phyloP scores from a whole-genome alignment of 139 green algal species.

The Chlorokybus atmophyticus region DNA sequence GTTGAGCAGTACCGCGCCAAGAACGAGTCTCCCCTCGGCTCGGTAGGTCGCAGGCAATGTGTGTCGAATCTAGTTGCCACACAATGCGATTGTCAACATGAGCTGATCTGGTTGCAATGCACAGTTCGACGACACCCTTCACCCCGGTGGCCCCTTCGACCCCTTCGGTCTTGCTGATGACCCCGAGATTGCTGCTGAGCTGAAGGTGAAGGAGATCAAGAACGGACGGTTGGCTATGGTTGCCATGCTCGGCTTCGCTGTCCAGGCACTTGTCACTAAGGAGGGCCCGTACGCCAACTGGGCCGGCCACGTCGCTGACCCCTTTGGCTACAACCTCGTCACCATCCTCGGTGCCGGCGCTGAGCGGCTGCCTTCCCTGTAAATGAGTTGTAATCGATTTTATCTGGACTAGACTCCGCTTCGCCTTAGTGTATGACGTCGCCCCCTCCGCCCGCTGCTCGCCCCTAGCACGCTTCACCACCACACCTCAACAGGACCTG shows the following conservation, averaged over 20 bases:
- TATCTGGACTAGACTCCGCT: too few species aligned
- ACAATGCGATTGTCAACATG: too few species aligned
- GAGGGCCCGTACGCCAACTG: slow-evolving; percentile 68
- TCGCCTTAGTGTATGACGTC: too few species aligned
- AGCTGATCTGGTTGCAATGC: too few species aligned
- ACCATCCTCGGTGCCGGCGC: slow-evolving; percentile 29
- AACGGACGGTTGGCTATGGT: slow-evolving; percentile 91
- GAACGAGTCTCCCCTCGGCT: not conserved
- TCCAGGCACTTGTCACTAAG: slow-evolving; percentile 25
- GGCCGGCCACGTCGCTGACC: slow-evolving; percentile 78
- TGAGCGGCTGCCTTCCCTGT: slow-evolving; percentile 1
- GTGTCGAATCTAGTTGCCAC: too few species aligned
- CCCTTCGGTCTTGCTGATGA: slow-evolving; percentile 89
- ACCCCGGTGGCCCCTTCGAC: slow-evolving; percentile 50
- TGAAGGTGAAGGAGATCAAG: slow-evolving; percentile 96
- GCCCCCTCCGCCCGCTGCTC: too few species aligned
- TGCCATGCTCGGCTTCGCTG: slow-evolving; percentile 78
- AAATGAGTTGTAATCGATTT: too few species aligned
- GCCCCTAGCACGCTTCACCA: too few species aligned
- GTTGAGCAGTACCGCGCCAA: not conserved
- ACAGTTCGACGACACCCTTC: slow-evolving; percentile 23
- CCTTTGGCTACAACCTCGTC: slow-evolving; percentile 91
- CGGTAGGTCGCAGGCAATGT: too few species aligned
- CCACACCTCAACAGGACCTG: too few species aligned
- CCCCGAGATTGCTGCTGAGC: slow-evolving; percentile 63